Percentiles rank a stretch among this genome's conserved stretches.
These are phyloP conservation scores for Moesziomyces parantarcticus DNA, from an alignment of 1,284 basidiomycete species.

Conservation along the genomic window DNA sequence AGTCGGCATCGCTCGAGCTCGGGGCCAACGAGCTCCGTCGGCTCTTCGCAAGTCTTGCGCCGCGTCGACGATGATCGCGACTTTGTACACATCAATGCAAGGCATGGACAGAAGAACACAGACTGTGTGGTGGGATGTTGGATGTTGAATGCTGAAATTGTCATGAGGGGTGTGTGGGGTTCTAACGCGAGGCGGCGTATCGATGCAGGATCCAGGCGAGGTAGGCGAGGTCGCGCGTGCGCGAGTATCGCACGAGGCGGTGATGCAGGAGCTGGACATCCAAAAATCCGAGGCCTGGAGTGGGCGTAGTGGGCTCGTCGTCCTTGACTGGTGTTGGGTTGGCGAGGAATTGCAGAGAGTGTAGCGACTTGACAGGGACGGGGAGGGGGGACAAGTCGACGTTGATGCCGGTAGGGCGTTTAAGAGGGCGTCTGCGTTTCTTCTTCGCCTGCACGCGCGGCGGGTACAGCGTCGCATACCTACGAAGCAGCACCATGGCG, in stretches of 20 bases:
- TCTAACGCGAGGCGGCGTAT: conserved; percentile 7
- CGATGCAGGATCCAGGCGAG: conserved; percentile 35
- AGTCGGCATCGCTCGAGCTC: conserved; percentile 23
- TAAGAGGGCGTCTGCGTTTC: not conserved
- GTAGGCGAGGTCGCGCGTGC: conserved; percentile 20
- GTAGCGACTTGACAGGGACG: conserved; percentile 10
- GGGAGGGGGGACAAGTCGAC: conserved; percentile 28
- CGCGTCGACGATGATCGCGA: conserved; percentile 8
- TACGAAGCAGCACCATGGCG: conserved; percentile 4
- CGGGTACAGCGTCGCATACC: conserved; percentile 24
- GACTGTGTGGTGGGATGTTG: not conserved
- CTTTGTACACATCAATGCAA: not conserved
- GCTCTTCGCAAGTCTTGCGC: conserved; percentile 28
- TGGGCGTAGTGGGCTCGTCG: not conserved
- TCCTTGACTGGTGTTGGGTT: not conserved
- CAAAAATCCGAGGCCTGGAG: conserved; percentile 39
- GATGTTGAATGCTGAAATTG: too few relatives aligned
- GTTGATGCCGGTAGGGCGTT: not conserved
- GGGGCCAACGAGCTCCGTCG: conserved; percentile 26
- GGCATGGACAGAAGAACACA: not conserved
- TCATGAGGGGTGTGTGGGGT: not conserved
- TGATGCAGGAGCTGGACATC: conserved; percentile 61
- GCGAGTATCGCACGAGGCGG: conserved; percentile 38
- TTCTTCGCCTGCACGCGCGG: conserved; percentile 6
- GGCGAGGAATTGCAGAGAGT: conserved; percentile 6